Evolutionary conservation across 306 rosid species (phyloP), one percentile per base, ranked within the genome.

Genomic region (Vigna mungo): DNA sequence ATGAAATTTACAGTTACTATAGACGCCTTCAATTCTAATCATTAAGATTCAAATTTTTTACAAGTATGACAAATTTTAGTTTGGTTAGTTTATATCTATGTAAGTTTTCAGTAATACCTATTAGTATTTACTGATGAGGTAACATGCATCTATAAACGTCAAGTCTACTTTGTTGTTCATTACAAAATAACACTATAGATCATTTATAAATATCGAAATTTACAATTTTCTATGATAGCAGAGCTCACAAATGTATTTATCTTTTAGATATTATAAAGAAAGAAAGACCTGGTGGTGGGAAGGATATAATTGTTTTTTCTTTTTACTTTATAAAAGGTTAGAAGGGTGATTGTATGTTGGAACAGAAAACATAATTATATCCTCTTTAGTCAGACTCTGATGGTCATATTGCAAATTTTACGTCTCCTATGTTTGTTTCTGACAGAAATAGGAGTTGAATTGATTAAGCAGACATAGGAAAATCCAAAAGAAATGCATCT

Each of bases 401-500:
- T 9, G 27, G 59, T 60, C 52, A 18, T 11, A 44, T 21, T 60
- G 39, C 23, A 39, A 25, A 51, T 81, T 25, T 21, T 56, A 81
- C 48, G 32, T 53, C 63, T 67, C 58, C 10, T 12, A 37, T 18
- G 37, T 17, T 20, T 58, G 56, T 21, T 20, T 62, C 46, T 20
- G 39, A 53, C 18, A 30, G 43, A 39, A 59, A 61, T n/a, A 39
- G 48, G 71, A 41, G 41, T 48, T 39, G n/a, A 65, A 39, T 16
- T 56, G 53, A 41, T 37, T 60, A 72, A 72, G 47, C 52, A 65
- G 67, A 47, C 39, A 15, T 48, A 21, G 46, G 61, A 43, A 27
- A 58, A 60, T 64, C 36, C 67, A 75, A 46, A 56, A 73, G 34
- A 36, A 68, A 71, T 76, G 63, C 44, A 76, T 49, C 18, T 52